Conservation (phyloP, 1,284 basidiomycete genomes). For the Leccinum griseonigrum region DNA sequence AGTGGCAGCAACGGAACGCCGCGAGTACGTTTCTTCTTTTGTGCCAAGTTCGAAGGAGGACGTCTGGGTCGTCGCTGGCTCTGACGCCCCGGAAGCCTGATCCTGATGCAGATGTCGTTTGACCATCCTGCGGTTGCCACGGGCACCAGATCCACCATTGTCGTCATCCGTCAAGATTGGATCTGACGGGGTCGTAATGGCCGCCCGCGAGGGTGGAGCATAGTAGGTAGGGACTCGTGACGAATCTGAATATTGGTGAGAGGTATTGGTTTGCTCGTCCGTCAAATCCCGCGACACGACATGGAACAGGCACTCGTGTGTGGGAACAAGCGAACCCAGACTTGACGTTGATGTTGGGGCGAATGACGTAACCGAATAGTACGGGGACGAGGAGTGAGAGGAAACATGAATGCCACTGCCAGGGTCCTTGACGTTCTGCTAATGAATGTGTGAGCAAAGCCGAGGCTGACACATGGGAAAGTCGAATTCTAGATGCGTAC, state of each 20-base stretch:
- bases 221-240: neutral
- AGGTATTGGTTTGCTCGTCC: neutral
- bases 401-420: neutral
- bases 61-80: neutral
- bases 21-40: neutral
- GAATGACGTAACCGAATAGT: conserved; percentile 14
- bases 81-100: neutral
- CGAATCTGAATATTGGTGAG: neutral
- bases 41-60: conserved; percentile 2
- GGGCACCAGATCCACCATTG: conserved; percentile 1
- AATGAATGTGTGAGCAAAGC: neutral
- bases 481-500: neutral
- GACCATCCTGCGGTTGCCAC: conserved; percentile 1
- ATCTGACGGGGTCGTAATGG: conserved; percentile 1
- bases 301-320: conserved; percentile 26
- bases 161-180: conserved; percentile 10
- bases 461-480: neutral
- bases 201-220: neutral
- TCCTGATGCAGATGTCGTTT: conserved; percentile 2
- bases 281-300: conserved; percentile 9
- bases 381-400: conserved; percentile 4
- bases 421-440: conserved; percentile 11
- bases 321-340: conserved; percentile 30
- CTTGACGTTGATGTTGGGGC: conserved; percentile 29
- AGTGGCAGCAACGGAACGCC: conserved; percentile 7